phyloP scores from a whole-genome alignment of 2,329 filamentous ascomycete genomes.

The Microcyclospora tardicrescens region DNA sequence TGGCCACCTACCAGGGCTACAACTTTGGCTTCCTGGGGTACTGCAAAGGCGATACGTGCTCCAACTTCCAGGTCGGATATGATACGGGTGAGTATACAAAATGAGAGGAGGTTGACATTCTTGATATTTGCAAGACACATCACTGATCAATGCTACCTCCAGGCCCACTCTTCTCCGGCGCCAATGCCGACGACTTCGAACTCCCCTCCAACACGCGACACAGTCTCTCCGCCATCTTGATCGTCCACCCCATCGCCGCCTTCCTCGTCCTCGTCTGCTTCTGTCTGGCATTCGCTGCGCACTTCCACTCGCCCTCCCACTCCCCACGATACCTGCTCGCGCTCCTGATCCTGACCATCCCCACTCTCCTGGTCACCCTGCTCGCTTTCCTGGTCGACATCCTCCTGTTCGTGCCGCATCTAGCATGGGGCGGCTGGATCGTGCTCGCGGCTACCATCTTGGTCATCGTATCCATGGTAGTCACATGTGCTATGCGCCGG shows the following conservation, averaged over 20 bases:
- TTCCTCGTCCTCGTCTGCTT: constrained; percentile 77
- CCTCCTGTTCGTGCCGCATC: constrained; percentile 82
- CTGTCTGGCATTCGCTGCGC: constrained; percentile 63
- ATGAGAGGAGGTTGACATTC: no score
- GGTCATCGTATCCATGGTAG: constrained; percentile 65
- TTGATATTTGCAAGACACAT: no score
- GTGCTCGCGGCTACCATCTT: constrained; percentile 81
- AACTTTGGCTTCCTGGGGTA: constrained; percentile 90
- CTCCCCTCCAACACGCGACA: constrained; percentile 52
- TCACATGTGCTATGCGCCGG: constrained; percentile 89
- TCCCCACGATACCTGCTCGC: constrained; percentile 77
- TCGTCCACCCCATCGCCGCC: constrained; percentile 85
- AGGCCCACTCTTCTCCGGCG: constrained; percentile 37
- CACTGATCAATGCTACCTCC: constrained; percentile 1
- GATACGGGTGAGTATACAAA: constrained; percentile 52
- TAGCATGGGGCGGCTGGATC: constrained; percentile 89
- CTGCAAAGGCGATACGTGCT: constrained; percentile 56
- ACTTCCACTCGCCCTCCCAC: constrained; percentile 78
- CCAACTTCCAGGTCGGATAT: constrained; percentile 69
- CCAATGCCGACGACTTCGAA: constrained; percentile 39
- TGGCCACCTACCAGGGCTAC: constrained; percentile 63
- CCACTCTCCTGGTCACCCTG: constrained; percentile 71
- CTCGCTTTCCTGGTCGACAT: constrained; percentile 89
- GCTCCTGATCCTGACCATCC: constrained; percentile 72
- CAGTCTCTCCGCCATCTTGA: constrained; percentile 73